These are phyloP conservation scores for Apiospora phragmitis DNA, from an alignment of 2,329 filamentous ascomycete species.

Conservation along the genomic window DNA sequence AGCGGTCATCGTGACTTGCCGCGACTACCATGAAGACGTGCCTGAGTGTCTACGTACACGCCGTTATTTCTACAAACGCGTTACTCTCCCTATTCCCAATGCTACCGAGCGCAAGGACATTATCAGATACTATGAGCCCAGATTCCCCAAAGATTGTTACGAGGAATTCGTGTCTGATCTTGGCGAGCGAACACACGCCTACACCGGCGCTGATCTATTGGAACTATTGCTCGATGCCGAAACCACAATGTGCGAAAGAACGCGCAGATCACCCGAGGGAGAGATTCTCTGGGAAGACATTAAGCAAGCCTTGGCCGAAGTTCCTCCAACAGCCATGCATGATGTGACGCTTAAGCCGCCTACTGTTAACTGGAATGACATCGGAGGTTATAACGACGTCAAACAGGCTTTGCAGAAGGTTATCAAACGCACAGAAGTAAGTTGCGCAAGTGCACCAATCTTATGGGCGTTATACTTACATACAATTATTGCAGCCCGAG, in stretches of 20 bases:
- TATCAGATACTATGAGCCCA: constrained; percentile 58
- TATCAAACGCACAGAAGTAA: constrained; percentile 38
- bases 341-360: constrained; percentile 88
- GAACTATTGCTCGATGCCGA: constrained; percentile 59
- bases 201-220: constrained; percentile 76
- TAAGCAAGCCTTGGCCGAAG: constrained; percentile 10
- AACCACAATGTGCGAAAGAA: constrained; percentile 24
- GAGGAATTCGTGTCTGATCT: constrained; percentile 59
- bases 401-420: constrained; percentile 61
- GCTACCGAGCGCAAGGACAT: constrained; percentile 71
- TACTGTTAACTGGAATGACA: constrained; percentile 81
- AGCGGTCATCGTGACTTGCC: constrained; percentile 72
- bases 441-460: not conserved
- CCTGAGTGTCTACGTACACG: constrained; percentile 66
- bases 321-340: constrained; percentile 77
- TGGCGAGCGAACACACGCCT: constrained; percentile 80
- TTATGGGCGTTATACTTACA: not conserved
- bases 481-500: constrained; percentile 32
- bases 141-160: constrained; percentile 46
- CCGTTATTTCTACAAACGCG: constrained; percentile 64
- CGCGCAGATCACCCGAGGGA: constrained; percentile 16
- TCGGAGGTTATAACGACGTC: constrained; percentile 79
- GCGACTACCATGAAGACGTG: constrained; percentile 70
- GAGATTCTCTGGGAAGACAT: constrained; percentile 52
- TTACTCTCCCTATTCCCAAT: constrained; percentile 79